These are phyloP conservation scores for Rhodotorula glutinis DNA, from an alignment of 1,284 basidiomycete species.

Conservation along the genomic window DNA sequence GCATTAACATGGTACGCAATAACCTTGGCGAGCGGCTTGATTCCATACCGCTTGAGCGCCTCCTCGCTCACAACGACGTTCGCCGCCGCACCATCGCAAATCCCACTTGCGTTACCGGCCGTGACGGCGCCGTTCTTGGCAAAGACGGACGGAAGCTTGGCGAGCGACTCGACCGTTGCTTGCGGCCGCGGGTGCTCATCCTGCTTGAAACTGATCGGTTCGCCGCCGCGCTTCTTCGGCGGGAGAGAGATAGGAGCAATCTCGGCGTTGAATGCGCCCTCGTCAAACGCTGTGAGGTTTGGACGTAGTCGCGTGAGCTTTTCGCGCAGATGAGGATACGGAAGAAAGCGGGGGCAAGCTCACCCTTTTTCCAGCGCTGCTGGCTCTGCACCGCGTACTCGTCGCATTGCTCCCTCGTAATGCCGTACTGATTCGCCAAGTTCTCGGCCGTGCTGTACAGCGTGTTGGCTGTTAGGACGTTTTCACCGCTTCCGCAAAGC, in stretches of 20 bases:
- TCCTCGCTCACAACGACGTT: slow-evolving; percentile 88
- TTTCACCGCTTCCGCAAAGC: not conserved
- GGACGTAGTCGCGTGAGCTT: not conserved
- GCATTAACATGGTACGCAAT: slow-evolving; percentile 61
- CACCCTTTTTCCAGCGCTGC: slow-evolving; percentile 50
- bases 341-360: slow-evolving; percentile 2
- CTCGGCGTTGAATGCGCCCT: slow-evolving; percentile 51
- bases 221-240: slow-evolving; percentile 45
- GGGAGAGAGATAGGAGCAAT: slow-evolving; percentile 48
- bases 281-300: slow-evolving; percentile 46
- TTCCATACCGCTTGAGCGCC: slow-evolving; percentile 79
- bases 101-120: slow-evolving; percentile 89
- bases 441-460: slow-evolving; percentile 62
- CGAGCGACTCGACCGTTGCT: slow-evolving; percentile 88
- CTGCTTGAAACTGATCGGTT: slow-evolving; percentile 44
- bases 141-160: slow-evolving; percentile 80
- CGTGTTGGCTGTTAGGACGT: not conserved
- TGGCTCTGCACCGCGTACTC: slow-evolving; percentile 49
- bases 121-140: slow-evolving; percentile 85
- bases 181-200: slow-evolving; percentile 64
- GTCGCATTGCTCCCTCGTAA: slow-evolving; percentile 82
- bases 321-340: no score
- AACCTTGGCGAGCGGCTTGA: slow-evolving; percentile 86
- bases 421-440: slow-evolving; percentile 58
- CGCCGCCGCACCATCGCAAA: slow-evolving; percentile 91